Conservation (phyloP, 768 basidiomycete species). For the Rhodotorula kratochvilovae region DNA sequence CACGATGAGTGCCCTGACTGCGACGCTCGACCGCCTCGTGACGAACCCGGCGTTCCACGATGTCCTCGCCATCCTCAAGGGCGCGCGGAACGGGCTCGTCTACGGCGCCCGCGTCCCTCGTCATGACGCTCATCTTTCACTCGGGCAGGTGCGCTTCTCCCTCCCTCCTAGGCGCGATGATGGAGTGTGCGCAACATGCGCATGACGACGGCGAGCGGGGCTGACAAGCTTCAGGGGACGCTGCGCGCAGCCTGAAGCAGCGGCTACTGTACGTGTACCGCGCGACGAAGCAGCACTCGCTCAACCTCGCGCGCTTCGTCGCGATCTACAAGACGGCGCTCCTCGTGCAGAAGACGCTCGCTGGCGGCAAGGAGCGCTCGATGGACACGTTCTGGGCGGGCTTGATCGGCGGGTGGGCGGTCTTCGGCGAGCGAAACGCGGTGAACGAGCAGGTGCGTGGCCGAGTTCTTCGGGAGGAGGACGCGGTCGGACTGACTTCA, state of each 20-base stretch:
- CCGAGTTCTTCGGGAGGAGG: too few species aligned
- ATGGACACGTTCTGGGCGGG: conserved; percentile 89
- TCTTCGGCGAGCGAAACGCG: conserved; percentile 78
- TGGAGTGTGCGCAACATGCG: neutral
- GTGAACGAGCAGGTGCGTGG: conserved; percentile 88
- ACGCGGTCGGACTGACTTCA: too few species aligned
- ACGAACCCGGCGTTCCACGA: conserved; percentile 74
- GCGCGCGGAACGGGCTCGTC: conserved; percentile 74
- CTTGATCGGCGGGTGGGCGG: conserved; percentile 67
- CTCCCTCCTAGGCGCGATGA: too few species aligned
- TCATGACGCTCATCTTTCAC: conserved; percentile 93
- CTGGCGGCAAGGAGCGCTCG: conserved; percentile 69
- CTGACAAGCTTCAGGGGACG: neutral
- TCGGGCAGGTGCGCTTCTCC: conserved; percentile 69
- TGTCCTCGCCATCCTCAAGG: conserved; percentile 86
- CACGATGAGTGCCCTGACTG: neutral
- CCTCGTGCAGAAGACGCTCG: conserved; percentile 63
- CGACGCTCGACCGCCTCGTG: conserved; percentile 26
- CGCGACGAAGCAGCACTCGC: conserved; percentile 82
- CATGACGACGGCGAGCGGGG: neutral
- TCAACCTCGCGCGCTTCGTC: conserved; percentile 90
- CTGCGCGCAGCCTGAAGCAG: conserved; percentile 60
- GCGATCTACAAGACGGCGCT: conserved; percentile 83
- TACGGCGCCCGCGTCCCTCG: conserved; percentile 84
- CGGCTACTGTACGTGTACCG: conserved; percentile 66